Conservation (phyloP, 2,329 filamentous ascomycete species). For the Sporothrix pseudoabietina region DNA sequence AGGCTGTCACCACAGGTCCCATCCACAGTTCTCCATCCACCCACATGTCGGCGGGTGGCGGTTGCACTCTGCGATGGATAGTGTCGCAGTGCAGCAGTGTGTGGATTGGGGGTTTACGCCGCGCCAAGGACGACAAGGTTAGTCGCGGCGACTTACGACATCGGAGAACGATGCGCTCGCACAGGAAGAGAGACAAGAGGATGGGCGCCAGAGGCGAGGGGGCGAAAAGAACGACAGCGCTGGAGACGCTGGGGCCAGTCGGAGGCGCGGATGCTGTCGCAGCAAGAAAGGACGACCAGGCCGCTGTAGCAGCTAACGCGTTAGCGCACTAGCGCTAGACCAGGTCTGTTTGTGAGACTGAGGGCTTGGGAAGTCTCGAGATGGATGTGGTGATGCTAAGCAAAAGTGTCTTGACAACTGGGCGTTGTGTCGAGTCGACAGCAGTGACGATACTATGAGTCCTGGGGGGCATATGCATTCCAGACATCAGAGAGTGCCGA, state of each 20-base stretch:
- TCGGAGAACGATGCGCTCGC: not conserved
- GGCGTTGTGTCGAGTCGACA: not conserved
- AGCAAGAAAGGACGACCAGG: slow-evolving; percentile 16
- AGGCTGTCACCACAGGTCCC: not conserved
- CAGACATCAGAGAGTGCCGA: not conserved
- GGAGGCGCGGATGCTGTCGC: slow-evolving; percentile 13
- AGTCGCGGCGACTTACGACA: slow-evolving; percentile 2
- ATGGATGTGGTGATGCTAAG: not conserved
- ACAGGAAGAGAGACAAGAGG: not conserved
- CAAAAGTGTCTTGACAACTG: not conserved
- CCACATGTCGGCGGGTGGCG: not conserved
- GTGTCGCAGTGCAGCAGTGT: not conserved
- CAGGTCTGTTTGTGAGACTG: slow-evolving; percentile 1
- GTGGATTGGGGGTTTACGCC: slow-evolving; percentile 1
- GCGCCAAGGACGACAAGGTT: slow-evolving; percentile 1
- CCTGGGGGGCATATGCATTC: too few species aligned
- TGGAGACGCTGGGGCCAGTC: slow-evolving; percentile 21
- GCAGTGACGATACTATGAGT: not conserved
- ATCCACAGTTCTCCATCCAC: not conserved
- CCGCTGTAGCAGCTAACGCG: slow-evolving; percentile 28
- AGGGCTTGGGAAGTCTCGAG: not conserved
- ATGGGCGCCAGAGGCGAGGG: slow-evolving; percentile 17
- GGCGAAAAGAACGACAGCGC: slow-evolving; percentile 18
- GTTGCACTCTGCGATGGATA: not conserved
- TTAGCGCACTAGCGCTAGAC: slow-evolving; percentile 24